phyloP scores from a whole-genome alignment of 1,284 basidiomycete genomes.

The Stygiomarasmius scandens region DNA sequence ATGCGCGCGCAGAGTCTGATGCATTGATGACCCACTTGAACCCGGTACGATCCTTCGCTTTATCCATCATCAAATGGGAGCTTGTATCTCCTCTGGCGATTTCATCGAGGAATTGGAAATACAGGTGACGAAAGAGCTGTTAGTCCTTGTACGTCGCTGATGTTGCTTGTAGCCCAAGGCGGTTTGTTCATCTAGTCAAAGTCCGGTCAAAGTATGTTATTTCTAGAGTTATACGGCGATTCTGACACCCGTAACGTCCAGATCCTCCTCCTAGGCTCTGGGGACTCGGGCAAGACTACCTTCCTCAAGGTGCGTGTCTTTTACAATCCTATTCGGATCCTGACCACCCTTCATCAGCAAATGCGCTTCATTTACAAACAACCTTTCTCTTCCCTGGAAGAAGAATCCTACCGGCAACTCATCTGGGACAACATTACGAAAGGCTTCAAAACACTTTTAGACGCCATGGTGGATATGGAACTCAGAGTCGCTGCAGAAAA shows the following conservation, averaged over 20 bases:
- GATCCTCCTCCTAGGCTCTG: conserved; percentile 90
- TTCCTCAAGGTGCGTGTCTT: conserved; percentile 70
- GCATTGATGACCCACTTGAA: too few species aligned
- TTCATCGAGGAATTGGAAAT: conserved; percentile 42
- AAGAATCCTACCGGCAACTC: conserved; percentile 83
- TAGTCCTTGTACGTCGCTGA: too few species aligned
- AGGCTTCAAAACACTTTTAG: conserved; percentile 82
- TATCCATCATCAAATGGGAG: too few species aligned
- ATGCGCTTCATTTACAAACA: conserved; percentile 87
- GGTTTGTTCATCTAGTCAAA: conserved; percentile 61
- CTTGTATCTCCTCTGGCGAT: conserved; percentile 74
- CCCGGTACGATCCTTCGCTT: too few species aligned
- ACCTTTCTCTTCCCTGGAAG: conserved; percentile 75
- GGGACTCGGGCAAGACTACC: conserved; percentile 93
- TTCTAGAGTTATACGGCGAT: too few species aligned
- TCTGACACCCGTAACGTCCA: too few species aligned
- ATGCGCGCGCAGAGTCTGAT: too few species aligned
- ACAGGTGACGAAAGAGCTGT: conserved; percentile 59
- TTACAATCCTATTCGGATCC: background rate
- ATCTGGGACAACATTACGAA: conserved; percentile 90
- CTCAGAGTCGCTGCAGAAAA: conserved; percentile 71
- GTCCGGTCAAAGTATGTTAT: conserved; percentile 88
- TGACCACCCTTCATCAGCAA: too few species aligned
- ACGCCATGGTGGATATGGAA: conserved; percentile 88
- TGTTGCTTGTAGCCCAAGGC: too few species aligned